Percentiles rank a stretch among this genome's conserved stretches.
Conservation (phyloP, 306 rosid genomes). For the Cucurbita argyrosperma region DNA sequence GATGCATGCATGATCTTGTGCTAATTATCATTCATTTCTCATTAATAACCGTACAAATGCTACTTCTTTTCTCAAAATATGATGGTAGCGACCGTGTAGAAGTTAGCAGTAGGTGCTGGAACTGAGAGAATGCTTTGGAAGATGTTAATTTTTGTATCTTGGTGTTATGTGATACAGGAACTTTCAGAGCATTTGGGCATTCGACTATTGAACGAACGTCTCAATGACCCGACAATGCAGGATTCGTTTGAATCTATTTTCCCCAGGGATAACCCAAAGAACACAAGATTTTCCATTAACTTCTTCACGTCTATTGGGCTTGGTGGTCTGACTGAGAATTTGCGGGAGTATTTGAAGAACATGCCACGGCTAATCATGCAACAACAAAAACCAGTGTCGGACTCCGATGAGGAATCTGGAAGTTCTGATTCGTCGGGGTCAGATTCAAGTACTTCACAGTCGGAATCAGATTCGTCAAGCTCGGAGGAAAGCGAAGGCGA, state of each 20-base stretch:
- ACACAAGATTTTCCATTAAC: conserved; percentile 78
- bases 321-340: conserved; percentile 81
- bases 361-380: conserved; percentile 94
- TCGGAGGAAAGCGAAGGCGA: conserved; percentile 37
- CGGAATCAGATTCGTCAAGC: conserved; percentile 33
- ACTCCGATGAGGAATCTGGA: conserved; percentile 35
- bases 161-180: conserved; percentile 43
- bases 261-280: conserved; percentile 77
- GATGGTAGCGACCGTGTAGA: neutral
- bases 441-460: conserved; percentile 26
- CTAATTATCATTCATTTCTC: neutral
- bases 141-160: conserved; percentile 9
- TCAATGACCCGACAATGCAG: conserved; percentile 47
- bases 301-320: conserved; percentile 95
- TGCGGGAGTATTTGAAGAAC: conserved; percentile 74
- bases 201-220: conserved; percentile 49
- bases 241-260: conserved; percentile 62
- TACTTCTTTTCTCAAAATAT: neutral
- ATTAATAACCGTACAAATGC: neutral
- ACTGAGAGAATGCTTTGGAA: neutral
- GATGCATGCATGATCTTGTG: neutral
- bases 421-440: conserved; percentile 45
- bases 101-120: neutral
- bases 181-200: conserved; percentile 76
- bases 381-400: conserved; percentile 49